Conservation (phyloP, 1,284 basidiomycete genomes). For the Tilletia caries region DNA sequence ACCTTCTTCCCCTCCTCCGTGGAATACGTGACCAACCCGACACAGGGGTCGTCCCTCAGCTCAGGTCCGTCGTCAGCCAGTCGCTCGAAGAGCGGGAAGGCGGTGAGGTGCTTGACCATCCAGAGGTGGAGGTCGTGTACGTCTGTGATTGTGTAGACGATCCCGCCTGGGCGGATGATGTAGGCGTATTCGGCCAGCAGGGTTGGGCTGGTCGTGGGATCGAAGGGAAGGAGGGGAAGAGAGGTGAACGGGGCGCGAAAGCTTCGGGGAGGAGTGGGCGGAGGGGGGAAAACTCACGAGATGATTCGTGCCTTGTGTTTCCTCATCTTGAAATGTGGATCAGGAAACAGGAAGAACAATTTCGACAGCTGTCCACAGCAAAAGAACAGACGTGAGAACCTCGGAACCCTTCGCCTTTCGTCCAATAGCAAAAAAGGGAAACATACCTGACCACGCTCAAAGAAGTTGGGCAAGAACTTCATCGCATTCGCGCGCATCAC, state of each 20-base stretch:
- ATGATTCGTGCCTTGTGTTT: conserved; percentile 97
- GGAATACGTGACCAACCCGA: conserved; percentile 41
- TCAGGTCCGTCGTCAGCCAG: conserved; percentile 65
- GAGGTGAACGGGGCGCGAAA: too few species aligned
- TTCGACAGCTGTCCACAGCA: conserved; percentile 56
- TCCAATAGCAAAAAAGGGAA: too few species aligned
- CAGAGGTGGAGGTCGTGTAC: conserved; percentile 89
- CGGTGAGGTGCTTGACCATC: conserved; percentile 84
- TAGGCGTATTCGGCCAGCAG: conserved; percentile 89
- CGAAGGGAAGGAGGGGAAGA: background rate
- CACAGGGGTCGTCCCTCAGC: conserved; percentile 58
- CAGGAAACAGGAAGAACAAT: conserved; percentile 97
- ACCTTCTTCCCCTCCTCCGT: conserved; percentile 97
- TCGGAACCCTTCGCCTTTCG: too few species aligned
- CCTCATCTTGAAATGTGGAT: conserved; percentile 95
- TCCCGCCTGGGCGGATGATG: conserved; percentile 81
- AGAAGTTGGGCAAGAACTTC: conserved; percentile 99
- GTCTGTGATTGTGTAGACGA: conserved; percentile 97
- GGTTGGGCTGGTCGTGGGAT: conserved; percentile 61
- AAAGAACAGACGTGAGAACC: background rate
- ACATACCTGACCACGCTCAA: conserved; percentile 76
- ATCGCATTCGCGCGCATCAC: conserved; percentile 94
- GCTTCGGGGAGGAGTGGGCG: background rate
- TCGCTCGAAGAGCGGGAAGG: conserved; percentile 80
- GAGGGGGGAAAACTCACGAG: conserved; percentile 58